Conservation (phyloP, 192 early-diverging fungal genomes). For the Backusella mclennaniae region DNA sequence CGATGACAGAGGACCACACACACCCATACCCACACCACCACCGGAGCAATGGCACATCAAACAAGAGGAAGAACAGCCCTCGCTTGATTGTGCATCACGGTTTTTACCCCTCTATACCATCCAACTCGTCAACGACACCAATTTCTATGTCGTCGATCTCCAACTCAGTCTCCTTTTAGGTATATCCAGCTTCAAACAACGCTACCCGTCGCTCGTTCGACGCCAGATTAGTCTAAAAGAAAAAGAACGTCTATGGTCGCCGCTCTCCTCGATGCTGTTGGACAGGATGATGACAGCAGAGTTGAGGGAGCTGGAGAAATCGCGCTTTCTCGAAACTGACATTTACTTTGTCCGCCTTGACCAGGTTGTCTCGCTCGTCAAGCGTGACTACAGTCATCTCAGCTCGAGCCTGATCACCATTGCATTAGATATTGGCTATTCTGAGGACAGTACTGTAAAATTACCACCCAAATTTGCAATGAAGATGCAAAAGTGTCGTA, state of each 20-base stretch:
- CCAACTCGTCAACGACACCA: slow-evolving; percentile 43
- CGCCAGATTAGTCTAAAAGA: slow-evolving; percentile 50
- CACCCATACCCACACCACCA: slow-evolving; percentile 23
- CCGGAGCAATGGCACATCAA: slow-evolving; percentile 30
- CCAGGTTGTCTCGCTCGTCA: slow-evolving; percentile 59
- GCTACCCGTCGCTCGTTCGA: slow-evolving; percentile 61
- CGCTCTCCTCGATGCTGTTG: slow-evolving; percentile 60
- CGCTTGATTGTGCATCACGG: slow-evolving; percentile 30
- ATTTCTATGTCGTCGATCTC: slow-evolving; percentile 66
- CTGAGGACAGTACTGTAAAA: slow-evolving; percentile 1
- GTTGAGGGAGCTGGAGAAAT: slow-evolving; percentile 50
- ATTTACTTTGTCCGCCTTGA: slow-evolving; percentile 69
- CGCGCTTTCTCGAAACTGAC: slow-evolving; percentile 54
- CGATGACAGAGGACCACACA: neutral
- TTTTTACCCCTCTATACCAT: slow-evolving; percentile 72
- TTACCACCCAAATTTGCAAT: slow-evolving; percentile 42
- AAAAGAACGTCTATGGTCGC: slow-evolving; percentile 72
- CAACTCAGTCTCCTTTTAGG: slow-evolving; percentile 65
- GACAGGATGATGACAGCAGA: neutral
- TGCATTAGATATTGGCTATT: slow-evolving; percentile 62
- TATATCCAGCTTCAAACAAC: slow-evolving; percentile 47
- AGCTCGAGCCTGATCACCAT: slow-evolving; percentile 68
- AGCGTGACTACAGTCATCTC: slow-evolving; percentile 60
- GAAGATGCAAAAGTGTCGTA: slow-evolving; percentile 34
- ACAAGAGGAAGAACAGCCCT: slow-evolving; percentile 30